Evolutionary conservation across 2,329 filamentous ascomycete genomes (phyloP).

Genomic region (Pezizomycotina sp.): DNA sequence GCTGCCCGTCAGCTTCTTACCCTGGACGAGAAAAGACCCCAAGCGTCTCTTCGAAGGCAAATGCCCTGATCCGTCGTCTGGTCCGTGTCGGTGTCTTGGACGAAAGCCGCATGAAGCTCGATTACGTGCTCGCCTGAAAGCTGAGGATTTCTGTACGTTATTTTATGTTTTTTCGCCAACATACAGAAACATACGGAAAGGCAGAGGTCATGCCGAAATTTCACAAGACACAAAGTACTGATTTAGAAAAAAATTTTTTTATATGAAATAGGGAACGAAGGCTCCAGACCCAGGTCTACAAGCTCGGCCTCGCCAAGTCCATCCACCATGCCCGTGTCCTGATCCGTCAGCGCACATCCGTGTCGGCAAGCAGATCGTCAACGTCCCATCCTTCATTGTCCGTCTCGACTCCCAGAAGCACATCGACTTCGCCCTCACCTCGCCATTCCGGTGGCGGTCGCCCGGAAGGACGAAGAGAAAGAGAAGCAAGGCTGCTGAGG

Average conservation of each 20-base stretch:
- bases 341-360: constrained; percentile 99
- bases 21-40: constrained; percentile 99
- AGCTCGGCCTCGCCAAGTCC: constrained; percentile 98
- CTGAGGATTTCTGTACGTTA: constrained; percentile 89
- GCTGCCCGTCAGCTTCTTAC: constrained; percentile 99
- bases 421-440: constrained; percentile 97
- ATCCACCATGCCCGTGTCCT: constrained; percentile 99
- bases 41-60: constrained; percentile 99
- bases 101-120: constrained; percentile 99
- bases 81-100: constrained; percentile 99
- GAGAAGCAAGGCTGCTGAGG: constrained; percentile 95
- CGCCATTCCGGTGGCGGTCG: constrained; percentile 92
- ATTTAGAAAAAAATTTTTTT: too few species aligned
- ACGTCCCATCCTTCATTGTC: constrained; percentile 98
- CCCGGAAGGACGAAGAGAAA: constrained; percentile 97
- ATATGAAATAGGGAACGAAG: constrained; percentile 17
- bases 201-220: too few species aligned
- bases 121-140: constrained; percentile 99
- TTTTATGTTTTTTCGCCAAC: too few species aligned
- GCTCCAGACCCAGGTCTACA: constrained; percentile 99
- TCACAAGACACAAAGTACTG: too few species aligned
- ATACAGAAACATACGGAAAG: too few species aligned
- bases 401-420: constrained; percentile 99
- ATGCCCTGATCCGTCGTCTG: constrained; percentile 98
- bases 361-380: constrained; percentile 99